phyloP scores from a whole-genome alignment of 1,284 basidiomycete species.

The Austroboletus novae-zelandiae region DNA sequence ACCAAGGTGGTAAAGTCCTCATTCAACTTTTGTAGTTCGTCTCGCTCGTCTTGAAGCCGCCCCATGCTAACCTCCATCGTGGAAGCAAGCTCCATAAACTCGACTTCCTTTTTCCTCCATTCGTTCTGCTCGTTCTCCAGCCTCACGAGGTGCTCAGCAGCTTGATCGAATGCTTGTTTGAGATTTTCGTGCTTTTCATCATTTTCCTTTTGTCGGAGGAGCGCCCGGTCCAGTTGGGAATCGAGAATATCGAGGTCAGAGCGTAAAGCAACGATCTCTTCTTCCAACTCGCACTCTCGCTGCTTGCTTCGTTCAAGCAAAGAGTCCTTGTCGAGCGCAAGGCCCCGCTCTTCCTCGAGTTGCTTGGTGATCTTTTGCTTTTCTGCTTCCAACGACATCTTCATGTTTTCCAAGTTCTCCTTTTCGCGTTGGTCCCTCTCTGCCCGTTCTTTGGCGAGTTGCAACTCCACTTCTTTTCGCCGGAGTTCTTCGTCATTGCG shows the following conservation, averaged over 20 bases:
- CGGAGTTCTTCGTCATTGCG: slow-evolving; percentile 91
- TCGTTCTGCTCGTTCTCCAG: slow-evolving; percentile 76
- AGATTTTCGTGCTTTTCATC: slow-evolving; percentile 77
- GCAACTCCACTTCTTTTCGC: slow-evolving; percentile 85
- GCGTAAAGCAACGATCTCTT: slow-evolving; percentile 81
- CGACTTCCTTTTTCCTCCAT: slow-evolving; percentile 61
- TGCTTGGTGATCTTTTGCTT: slow-evolving; percentile 81
- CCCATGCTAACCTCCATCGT: slow-evolving; percentile 65
- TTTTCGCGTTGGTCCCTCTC: slow-evolving; percentile 83
- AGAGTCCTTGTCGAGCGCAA: slow-evolving; percentile 82
- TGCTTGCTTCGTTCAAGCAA: slow-evolving; percentile 86
- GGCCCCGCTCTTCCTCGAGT: slow-evolving; percentile 78
- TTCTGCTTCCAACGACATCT: slow-evolving; percentile 77
- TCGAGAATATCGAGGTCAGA: slow-evolving; percentile 84
- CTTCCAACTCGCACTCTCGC: slow-evolving; percentile 80
- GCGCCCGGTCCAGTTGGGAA: slow-evolving; percentile 80
- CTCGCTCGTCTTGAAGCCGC: slow-evolving; percentile 51
- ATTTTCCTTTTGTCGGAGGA: slow-evolving; percentile 72
- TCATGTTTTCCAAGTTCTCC: slow-evolving; percentile 74
- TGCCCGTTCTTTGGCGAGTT: slow-evolving; percentile 78
- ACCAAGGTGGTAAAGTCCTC: slow-evolving; percentile 76
- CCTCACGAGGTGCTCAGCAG: slow-evolving; percentile 79
- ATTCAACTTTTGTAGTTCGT: slow-evolving; percentile 60
- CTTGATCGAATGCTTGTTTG: slow-evolving; percentile 73
- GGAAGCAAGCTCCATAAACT: slow-evolving; percentile 53